Evolutionary conservation across 129 eudicot species (phyloP).

Genomic region (Saposhnikovia divaricata): DNA sequence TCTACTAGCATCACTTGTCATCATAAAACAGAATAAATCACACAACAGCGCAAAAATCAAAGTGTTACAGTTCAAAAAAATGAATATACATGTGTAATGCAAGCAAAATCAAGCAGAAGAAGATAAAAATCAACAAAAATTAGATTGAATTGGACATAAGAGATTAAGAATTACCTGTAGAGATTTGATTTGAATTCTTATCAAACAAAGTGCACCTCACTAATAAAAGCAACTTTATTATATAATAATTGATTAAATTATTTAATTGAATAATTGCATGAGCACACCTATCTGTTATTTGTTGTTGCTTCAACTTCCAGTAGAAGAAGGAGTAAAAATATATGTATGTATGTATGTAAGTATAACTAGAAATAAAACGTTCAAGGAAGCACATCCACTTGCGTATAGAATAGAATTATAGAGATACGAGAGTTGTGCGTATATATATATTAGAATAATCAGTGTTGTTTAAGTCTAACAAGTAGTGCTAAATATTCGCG

Average conservation of each 20-base stretch:
- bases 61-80: neutral
- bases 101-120: neutral
- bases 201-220: neutral
- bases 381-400: neutral
- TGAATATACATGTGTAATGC: neutral
- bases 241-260: neutral
- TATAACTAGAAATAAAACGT: too few species aligned
- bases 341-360: too few species aligned
- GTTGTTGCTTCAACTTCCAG: conserved; percentile 2
- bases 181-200: neutral
- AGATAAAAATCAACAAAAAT: neutral
- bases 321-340: neutral
- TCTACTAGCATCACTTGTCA: neutral
- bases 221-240: neutral
- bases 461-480: neutral
- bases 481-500: neutral
- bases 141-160: neutral
- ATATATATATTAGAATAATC: too few species aligned
- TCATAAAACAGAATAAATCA: neutral
- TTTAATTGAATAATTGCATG: neutral
- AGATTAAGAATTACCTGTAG: neutral
- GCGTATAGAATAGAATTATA: neutral
- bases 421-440: neutral
- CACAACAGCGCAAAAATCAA: neutral
- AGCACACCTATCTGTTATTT: neutral